These are phyloP conservation scores for Hemisphaericaspora subhashii DNA, from an alignment of 1,139 yeast species.

Conservation along the genomic window DNA sequence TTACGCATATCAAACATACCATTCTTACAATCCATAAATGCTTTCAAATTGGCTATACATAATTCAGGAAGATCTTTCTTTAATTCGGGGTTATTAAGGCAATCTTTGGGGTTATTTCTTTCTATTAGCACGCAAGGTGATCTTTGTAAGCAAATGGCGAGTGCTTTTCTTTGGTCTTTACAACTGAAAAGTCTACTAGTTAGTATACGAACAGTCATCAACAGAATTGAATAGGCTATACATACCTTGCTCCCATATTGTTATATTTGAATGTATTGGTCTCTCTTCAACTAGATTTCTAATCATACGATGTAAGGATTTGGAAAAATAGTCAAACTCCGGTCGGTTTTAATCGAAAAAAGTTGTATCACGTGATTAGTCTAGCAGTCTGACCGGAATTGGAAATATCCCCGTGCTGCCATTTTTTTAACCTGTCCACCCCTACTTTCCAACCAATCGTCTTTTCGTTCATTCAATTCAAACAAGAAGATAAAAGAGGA, in stretches of 20 bases:
- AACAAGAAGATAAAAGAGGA: background rate
- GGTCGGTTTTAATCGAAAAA: background rate
- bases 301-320: constrained; percentile 1
- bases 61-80: constrained; percentile 79
- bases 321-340: background rate
- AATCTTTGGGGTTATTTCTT: constrained; percentile 85
- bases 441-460: background rate
- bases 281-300: no score
- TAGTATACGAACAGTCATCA: constrained; percentile 10
- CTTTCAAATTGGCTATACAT: constrained; percentile 79
- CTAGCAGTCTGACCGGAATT: background rate
- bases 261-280: no score
- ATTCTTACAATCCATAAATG: constrained; percentile 84
- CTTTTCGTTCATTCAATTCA: no score
- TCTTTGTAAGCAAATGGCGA: constrained; percentile 91
- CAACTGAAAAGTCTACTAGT: constrained; percentile 56
- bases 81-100: constrained; percentile 79
- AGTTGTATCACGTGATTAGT: background rate
- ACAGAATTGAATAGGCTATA: constrained; percentile 6
- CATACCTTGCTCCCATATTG: constrained; percentile 36
- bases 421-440: background rate
- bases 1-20: constrained; percentile 89
- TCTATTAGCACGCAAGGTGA: constrained; percentile 95
- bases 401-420: background rate
- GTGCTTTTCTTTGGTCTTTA: constrained; percentile 87